A percentile compares a stretch with the other conserved stretches of the same genome.
Evolutionary conservation across 2,329 filamentous ascomycete genomes (phyloP).

Genomic region (Cercospora janseana): DNA sequence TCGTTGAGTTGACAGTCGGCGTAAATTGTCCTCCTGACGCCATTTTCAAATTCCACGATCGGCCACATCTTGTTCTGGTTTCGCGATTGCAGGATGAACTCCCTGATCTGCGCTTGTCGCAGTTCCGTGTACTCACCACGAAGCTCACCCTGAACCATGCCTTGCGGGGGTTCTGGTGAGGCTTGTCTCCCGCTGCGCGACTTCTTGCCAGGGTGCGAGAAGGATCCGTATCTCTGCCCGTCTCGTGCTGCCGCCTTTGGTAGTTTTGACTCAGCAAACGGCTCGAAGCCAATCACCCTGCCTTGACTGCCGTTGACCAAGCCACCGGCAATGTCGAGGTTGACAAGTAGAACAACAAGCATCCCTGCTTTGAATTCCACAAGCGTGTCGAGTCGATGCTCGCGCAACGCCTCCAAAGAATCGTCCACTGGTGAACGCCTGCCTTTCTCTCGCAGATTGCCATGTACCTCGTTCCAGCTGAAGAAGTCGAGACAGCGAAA

Average conservation of each 20-base stretch:
- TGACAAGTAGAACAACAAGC: constrained; percentile 54
- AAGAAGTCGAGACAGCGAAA: constrained; percentile 47
- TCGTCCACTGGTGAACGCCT: constrained; percentile 14
- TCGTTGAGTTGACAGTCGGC: constrained; percentile 53
- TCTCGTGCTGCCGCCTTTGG: constrained; percentile 18
- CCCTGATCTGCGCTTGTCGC: constrained; percentile 18
- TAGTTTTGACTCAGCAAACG: constrained; percentile 19
- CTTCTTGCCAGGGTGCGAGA: constrained; percentile 5
- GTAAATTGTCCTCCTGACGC: constrained; percentile 48
- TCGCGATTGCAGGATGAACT: constrained; percentile 18
- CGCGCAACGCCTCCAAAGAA: constrained; percentile 33
- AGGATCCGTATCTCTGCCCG: constrained; percentile 9
- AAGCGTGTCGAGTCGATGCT: constrained; percentile 47
- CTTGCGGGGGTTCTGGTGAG: constrained; percentile 17
- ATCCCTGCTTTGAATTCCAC: constrained; percentile 53
- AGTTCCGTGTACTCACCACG: constrained; percentile 21
- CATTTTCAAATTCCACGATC: constrained; percentile 55
- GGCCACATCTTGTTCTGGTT: constrained; percentile 39
- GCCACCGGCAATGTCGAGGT: constrained; percentile 45
- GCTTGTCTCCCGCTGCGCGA: constrained; percentile 12
- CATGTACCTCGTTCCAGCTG: constrained; percentile 21
- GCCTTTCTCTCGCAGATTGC: constrained; percentile 21
- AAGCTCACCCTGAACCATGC: constrained; percentile 16
- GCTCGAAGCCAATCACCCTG: constrained; percentile 43
- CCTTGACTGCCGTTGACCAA: constrained; percentile 53